Conservation (phyloP, 495 filamentous ascomycete species). For the Aspergillus affinis region DNA sequence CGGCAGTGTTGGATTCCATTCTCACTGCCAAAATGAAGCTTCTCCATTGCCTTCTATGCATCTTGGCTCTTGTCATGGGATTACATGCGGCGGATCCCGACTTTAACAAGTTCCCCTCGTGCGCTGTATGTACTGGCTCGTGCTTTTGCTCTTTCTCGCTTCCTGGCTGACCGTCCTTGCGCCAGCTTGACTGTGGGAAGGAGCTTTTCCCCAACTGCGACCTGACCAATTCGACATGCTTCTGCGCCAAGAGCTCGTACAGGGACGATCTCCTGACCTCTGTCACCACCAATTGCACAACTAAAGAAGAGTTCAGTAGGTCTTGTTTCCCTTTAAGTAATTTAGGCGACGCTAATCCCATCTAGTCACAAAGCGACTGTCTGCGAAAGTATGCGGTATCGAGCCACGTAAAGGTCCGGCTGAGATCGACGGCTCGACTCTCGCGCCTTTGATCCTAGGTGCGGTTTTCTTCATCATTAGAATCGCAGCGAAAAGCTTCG, state of each 20-base stretch:
- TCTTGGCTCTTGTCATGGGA: neutral
- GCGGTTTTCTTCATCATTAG: constrained; percentile 28
- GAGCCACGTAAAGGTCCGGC: constrained; percentile 14
- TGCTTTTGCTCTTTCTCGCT: neutral
- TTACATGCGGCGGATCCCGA: neutral
- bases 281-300: neutral
- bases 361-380: constrained; percentile 21
- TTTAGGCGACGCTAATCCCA: neutral
- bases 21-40: neutral
- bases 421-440: constrained; percentile 11
- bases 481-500: constrained; percentile 26
- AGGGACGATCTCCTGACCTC: neutral
- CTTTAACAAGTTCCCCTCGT: constrained; percentile 4
- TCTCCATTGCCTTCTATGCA: neutral
- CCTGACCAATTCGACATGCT: neutral
- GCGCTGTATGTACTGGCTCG: constrained; percentile 8
- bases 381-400: constrained; percentile 24
- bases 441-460: constrained; percentile 26
- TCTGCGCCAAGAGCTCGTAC: neutral
- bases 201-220: neutral
- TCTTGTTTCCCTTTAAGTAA: neutral
- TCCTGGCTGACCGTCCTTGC: neutral
- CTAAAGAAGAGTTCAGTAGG: neutral
- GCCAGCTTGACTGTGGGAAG: neutral
- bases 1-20: neutral